Base-by-base conservation (phyloP, 2,329 filamentous ascomycete genomes). In the Trichoderma arundinaceum region DNA sequence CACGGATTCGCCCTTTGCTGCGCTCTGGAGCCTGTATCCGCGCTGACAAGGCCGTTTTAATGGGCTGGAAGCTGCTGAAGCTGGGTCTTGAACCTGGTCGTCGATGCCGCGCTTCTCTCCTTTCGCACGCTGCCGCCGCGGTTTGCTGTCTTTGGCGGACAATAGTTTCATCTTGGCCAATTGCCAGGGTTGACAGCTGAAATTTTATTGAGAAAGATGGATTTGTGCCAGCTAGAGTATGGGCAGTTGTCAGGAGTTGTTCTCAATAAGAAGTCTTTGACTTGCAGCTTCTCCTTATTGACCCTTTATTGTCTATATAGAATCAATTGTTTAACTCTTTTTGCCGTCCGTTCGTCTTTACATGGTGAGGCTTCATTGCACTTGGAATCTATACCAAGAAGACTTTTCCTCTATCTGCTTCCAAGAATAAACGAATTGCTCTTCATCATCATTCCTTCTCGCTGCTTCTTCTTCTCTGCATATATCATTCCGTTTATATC, bases 131-230 rank as follows among this genome's bases (percentile, higher is more conserved):
- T 53, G 49, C 39, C 17, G 38, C 59, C 33, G 39, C 59, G 53
- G 59, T 62, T 62, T 62, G 59, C 59, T 62, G 39, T 15, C 8
- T 54, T 44, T 22, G 22, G 48, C 46, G 4, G 49, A 19, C 59
- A 53, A 62, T 62, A 62, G 49, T 54, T 22, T 38, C 17, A 38
- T 62, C 39, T 60, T 60, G 41, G 56, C 48, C 38, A 44, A 13
- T 19, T 62, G 38, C 28, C 10, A 35, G 58, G 39, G 58, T n/a
- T 43, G 46, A 10, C 41, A 5, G 33, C 39, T 43, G 46, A 22
- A 22, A 7, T 17, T 41, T 7, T 33, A 13, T 57, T 32, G 19
- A 15, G n/a, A 17, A 13, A 8, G 19, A 60, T 60, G 57, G 17
- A 35, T 33, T 57, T 38, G 22, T 28, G 17, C 38, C 2, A 15